These are phyloP conservation scores for Calonectria multiphialidica DNA, from an alignment of 2,329 filamentous ascomycete genomes.

Conservation along the genomic window DNA sequence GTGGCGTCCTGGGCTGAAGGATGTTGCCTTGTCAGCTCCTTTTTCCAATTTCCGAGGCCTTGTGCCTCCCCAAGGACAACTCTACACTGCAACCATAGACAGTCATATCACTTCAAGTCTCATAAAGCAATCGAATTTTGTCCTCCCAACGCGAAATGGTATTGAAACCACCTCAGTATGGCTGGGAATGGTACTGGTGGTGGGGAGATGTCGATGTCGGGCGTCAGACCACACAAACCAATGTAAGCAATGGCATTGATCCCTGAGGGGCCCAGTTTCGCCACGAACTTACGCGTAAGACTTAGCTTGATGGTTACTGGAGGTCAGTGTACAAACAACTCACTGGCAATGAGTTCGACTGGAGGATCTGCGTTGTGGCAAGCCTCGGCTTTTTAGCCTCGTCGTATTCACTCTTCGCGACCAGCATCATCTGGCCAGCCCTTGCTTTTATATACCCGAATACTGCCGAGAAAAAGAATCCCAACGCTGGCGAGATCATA, in stretches of 20 bases:
- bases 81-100: not conserved
- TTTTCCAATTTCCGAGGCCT: not conserved
- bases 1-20: not conserved
- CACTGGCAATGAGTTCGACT: constrained; percentile 41
- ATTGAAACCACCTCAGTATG: not conserved
- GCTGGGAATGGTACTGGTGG: constrained; percentile 13
- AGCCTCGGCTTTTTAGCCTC: constrained; percentile 45
- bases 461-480: constrained; percentile 5
- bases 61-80: not conserved
- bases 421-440: constrained; percentile 43
- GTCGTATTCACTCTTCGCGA: constrained; percentile 46
- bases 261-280: not conserved
- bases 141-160: not conserved
- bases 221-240: not conserved
- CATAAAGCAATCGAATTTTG: not conserved
- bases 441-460: constrained; percentile 42
- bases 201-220: constrained; percentile 10
- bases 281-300: not conserved
- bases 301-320: not conserved
- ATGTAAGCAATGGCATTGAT: not conserved
- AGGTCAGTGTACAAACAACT: not conserved
- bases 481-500: constrained; percentile 28
- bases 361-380: constrained; percentile 41
- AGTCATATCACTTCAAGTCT: not conserved
- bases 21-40: not conserved